These are phyloP conservation scores for Pythium rhizo-oryzae DNA, from an alignment of 352 stramenopile species.

Conservation along the genomic window DNA sequence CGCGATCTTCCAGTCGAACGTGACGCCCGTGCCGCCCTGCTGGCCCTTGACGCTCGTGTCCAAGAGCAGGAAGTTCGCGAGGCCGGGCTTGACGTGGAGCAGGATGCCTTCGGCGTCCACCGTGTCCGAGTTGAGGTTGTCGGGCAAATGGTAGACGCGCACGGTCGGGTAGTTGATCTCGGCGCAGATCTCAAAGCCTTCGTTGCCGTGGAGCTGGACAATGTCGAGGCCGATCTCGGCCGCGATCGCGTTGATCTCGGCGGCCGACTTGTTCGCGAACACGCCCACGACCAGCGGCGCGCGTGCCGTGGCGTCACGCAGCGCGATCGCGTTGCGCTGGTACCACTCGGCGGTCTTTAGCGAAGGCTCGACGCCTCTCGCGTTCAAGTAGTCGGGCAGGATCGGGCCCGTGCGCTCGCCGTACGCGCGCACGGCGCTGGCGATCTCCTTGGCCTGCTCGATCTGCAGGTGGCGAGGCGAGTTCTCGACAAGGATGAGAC, in stretches of 20 bases:
- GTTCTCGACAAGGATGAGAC: conserved; percentile 96
- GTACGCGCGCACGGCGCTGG: conserved; percentile 92
- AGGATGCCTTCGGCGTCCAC: conserved; percentile 78
- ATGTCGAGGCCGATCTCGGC: conserved; percentile 94
- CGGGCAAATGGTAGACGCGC: conserved; percentile 93
- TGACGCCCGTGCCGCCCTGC: conserved; percentile 91
- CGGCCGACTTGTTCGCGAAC: conserved; percentile 95
- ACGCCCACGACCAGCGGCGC: conserved; percentile 93
- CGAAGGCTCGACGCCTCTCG: conserved; percentile 30
- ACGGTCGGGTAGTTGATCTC: conserved; percentile 91
- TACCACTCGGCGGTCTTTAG: conserved; percentile 72
- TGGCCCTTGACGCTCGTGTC: conserved; percentile 96
- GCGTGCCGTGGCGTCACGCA: conserved; percentile 71
- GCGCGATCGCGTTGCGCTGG: conserved; percentile 62
- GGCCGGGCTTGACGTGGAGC: conserved; percentile 55
- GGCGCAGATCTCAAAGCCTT: conserved; percentile 90
- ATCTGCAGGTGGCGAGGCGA: conserved; percentile 88
- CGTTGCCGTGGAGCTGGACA: conserved; percentile 97
- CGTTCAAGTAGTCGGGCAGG: conserved; percentile 47
- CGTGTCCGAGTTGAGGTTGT: conserved; percentile 68
- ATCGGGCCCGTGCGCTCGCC: conserved; percentile 89
- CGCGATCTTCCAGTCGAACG: conserved; percentile 97
- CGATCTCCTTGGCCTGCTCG: conserved; percentile 90
- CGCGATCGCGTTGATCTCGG: conserved; percentile 92
- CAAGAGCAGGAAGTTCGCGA: conserved; percentile 92